These are phyloP conservation scores for Herpotrichia juniperi DNA, from an alignment of 2,329 filamentous ascomycete genomes.

Conservation along the genomic window DNA sequence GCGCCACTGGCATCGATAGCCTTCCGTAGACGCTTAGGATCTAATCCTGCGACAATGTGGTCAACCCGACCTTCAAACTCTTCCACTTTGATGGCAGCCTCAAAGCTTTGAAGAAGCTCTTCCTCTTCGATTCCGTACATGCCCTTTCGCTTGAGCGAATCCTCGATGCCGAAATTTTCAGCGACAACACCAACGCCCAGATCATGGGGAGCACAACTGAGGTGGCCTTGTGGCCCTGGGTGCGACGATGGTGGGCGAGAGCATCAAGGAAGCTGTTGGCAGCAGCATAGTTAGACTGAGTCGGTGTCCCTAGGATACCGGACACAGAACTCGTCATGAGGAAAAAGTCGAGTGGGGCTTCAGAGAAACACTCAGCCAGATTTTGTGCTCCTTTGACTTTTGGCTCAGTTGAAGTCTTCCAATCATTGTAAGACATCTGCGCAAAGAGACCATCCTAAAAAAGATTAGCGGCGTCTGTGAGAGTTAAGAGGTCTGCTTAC, in stretches of 20 bases:
- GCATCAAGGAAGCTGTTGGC: slow-evolving; percentile 47
- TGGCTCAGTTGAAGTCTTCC: slow-evolving; percentile 7
- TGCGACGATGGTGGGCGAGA: slow-evolving; percentile 22
- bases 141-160: slow-evolving; percentile 7
- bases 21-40: too few species aligned
- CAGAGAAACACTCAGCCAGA: slow-evolving; percentile 21
- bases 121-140: slow-evolving; percentile 10
- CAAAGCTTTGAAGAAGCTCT: slow-evolving; percentile 7
- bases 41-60: too few species aligned
- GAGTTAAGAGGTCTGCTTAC: too few species aligned
- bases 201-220: slow-evolving; percentile 23
- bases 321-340: slow-evolving; percentile 33
- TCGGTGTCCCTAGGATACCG: slow-evolving; percentile 31
- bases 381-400: slow-evolving; percentile 32
- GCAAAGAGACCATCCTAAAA: slow-evolving; percentile 11
- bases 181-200: slow-evolving; percentile 20
- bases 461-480: too few species aligned
- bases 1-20: too few species aligned
- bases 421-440: slow-evolving; percentile 17
- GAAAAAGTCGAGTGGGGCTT: slow-evolving; percentile 30
- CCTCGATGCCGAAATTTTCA: slow-evolving; percentile 6
- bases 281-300: slow-evolving; percentile 55
- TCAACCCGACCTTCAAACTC: too few species aligned
- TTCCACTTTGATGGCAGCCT: too few species aligned
- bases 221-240: slow-evolving; percentile 40